Percentiles rank a stretch among this genome's conserved stretches.
Evolutionary conservation across 176 grass and related monocot genomes (phyloP).

Genomic region (Rhipidocladum racemiflorum): DNA sequence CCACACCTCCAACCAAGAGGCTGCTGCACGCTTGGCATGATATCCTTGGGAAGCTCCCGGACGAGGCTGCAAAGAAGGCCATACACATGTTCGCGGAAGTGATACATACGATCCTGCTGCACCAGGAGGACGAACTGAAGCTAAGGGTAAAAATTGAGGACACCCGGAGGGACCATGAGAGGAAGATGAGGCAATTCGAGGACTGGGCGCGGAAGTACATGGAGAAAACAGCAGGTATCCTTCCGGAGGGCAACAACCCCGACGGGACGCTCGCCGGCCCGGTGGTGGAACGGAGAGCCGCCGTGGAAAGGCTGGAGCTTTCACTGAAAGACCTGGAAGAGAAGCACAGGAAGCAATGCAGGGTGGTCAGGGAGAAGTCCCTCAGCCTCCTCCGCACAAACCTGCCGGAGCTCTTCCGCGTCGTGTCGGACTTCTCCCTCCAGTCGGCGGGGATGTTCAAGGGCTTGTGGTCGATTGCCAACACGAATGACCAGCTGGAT

Average conservation of each 20-base stretch:
- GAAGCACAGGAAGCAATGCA: constrained; percentile 45
- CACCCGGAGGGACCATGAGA: constrained; percentile 44
- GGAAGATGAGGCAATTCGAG: constrained; percentile 61
- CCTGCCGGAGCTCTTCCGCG: constrained; percentile 57
- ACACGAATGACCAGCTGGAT: constrained; percentile 43
- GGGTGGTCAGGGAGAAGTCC: constrained; percentile 74
- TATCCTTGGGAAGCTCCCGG: constrained; percentile 53
- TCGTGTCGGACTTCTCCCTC: constrained; percentile 48
- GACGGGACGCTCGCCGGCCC: constrained; percentile 29
- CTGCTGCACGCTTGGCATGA: constrained; percentile 60
- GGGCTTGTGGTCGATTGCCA: constrained; percentile 31
- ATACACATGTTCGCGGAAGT: constrained; percentile 58
- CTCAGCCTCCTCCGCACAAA: constrained; percentile 50
- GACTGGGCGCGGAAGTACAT: constrained; percentile 57
- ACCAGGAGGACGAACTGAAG: constrained; percentile 63
- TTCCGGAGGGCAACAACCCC: constrained; percentile 29
- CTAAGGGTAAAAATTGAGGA: constrained; percentile 43
- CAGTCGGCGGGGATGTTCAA: constrained; percentile 58
- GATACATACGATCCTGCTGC: constrained; percentile 53
- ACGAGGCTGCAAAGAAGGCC: constrained; percentile 34
- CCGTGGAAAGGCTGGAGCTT: constrained; percentile 44
- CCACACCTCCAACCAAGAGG: constrained; percentile 62
- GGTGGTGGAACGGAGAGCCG: constrained; percentile 37
- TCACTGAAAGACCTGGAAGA: constrained; percentile 43
- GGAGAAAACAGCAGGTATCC: constrained; percentile 38